Evolutionary conservation across 2,329 filamentous ascomycete species (phyloP).

Genomic region (Monosporascus sp.): DNA sequence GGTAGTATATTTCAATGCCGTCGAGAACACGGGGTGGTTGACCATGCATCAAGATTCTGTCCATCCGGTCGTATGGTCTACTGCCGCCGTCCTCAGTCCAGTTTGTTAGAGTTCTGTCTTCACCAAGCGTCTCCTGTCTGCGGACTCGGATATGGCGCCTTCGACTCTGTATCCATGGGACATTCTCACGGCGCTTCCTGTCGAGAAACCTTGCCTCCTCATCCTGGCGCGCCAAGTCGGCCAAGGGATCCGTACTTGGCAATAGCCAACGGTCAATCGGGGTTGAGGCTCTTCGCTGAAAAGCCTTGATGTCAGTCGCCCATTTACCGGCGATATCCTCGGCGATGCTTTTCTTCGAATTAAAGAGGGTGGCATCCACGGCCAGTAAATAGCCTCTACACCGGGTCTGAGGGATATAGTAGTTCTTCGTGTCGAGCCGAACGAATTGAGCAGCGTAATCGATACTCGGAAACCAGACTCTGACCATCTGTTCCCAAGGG

Average conservation of each 20-base stretch:
- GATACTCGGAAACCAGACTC: conserved; percentile 33
- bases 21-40: conserved; percentile 60
- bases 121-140: conserved; percentile 43
- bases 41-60: conserved; percentile 30
- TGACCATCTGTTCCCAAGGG: conserved; percentile 52
- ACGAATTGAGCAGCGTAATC: conserved; percentile 50
- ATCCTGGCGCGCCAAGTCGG: conserved; percentile 45
- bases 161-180: conserved; percentile 52
- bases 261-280: conserved; percentile 59
- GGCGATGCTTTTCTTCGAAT: conserved; percentile 11
- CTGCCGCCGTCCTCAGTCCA: conserved; percentile 51
- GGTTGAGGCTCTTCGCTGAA: conserved; percentile 55
- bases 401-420: conserved; percentile 68
- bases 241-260: conserved; percentile 46
- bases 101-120: conserved; percentile 51
- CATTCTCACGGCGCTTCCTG: conserved; percentile 25
- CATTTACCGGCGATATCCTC: conserved; percentile 33
- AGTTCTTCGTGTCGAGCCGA: conserved; percentile 63
- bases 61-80: conserved; percentile 21
- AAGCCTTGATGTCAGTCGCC: conserved; percentile 36
- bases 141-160: conserved; percentile 55
- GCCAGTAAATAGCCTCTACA: conserved; percentile 55
- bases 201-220: conserved; percentile 32
- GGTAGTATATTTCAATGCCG: conserved; percentile 56
- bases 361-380: conserved; percentile 37